Evolutionary conservation across 345 rosid species (phyloP), one percentile per base, ranked within the genome.

Genomic region (Gossypium ekmanianum): DNA sequence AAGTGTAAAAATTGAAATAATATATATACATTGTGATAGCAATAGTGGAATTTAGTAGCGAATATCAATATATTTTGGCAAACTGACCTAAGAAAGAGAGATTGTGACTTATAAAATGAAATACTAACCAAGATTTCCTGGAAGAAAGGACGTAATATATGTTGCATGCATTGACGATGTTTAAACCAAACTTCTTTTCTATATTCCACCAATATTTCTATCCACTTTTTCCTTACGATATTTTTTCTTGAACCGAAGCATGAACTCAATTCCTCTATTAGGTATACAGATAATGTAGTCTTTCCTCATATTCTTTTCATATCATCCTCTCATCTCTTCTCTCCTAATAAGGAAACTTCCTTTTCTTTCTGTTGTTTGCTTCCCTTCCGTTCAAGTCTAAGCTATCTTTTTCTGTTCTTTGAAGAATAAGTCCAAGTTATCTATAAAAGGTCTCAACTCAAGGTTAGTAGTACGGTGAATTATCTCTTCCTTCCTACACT

Each of bases 41-140:
- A 57, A 79, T 41, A 73, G 74, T 79, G 88, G 83, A 75, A 85
- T 59, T 74, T 61, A 81, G 70, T 77, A 79, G 80, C 69, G 83
- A 65, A 54, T 85, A 83, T 85, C 85, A 82, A 43, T 9, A 51
- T n/a, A 68, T 18, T 39, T 61, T 59, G 24, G 70, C 69, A 51
- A 13, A 18, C 44, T 18, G 20, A 41, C 27, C 22, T 4, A 7
- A 57, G 48, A 18, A 39, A n/a, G 24, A 47, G 65, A 74, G 26
- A 52, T 9, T 55, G 63, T 8, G 75, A 69, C 63, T 81, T 66
- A 77, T 82, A 70, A 16, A 20, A 63, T 20, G 78, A 54, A 79
- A 67, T 57, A 48, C 81, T 71, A 16, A 48, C 69, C 29, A 45
- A 63, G 51, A 71, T 78, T 75, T 84, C 73, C 62, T 71, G 64